Conservation (phyloP, 768 basidiomycete species). For the Russula abietina region DNA sequence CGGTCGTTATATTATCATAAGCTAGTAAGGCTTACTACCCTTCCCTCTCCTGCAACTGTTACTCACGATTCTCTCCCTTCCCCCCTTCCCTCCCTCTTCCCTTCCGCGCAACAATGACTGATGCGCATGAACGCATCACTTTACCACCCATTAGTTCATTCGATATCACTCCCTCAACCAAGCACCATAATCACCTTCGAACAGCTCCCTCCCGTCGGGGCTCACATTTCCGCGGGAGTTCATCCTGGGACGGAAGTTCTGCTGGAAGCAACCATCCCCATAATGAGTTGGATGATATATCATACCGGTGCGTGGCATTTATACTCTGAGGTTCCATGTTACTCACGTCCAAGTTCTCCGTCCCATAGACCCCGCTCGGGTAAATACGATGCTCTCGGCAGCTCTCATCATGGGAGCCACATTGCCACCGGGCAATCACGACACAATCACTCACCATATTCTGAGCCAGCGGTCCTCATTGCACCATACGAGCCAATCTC, state of each 20-base stretch:
- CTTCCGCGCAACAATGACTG: conserved; percentile 16
- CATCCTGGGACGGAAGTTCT: conserved; percentile 16
- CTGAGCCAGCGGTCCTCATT: conserved; percentile 11
- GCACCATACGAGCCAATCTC: neutral
- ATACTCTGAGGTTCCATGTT: neutral
- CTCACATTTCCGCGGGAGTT: conserved; percentile 5
- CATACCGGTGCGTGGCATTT: neutral
- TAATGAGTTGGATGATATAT: conserved; percentile 1
- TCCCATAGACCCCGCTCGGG: neutral
- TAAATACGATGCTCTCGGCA: conserved; percentile 2
- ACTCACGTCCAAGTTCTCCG: neutral
- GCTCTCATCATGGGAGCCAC: neutral
- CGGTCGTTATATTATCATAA: conserved; percentile 16
- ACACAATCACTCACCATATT: conserved; percentile 12
- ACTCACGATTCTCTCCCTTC: neutral
- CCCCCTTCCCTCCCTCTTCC: neutral
- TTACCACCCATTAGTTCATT: conserved; percentile 20
- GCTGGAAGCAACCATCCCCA: neutral
- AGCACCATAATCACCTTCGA: neutral
- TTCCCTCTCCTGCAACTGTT: conserved; percentile 6
- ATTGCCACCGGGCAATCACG: neutral
- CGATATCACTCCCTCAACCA: conserved; percentile 12
- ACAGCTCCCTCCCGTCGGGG: conserved; percentile 3
- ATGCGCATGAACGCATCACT: conserved; percentile 22
- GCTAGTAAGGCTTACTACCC: conserved; percentile 6